Evolutionary conservation across 202 grass and related monocot genomes (phyloP).

Genomic region (Zizania palustris): DNA sequence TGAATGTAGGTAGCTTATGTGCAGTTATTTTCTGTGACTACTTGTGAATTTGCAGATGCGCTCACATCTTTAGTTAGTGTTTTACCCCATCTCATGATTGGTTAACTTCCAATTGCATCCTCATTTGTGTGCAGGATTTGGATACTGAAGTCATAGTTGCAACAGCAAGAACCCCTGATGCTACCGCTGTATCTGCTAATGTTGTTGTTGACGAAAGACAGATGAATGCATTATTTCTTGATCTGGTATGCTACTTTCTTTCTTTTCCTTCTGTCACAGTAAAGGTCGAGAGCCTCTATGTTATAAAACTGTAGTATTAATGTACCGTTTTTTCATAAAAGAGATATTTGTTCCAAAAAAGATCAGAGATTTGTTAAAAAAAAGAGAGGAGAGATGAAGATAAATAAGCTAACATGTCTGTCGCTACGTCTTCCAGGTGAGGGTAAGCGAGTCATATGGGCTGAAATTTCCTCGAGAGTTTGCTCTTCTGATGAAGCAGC

Average conservation of each 20-base stretch:
- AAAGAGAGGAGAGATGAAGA: slow-evolving; percentile 24
- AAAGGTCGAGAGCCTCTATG: neutral
- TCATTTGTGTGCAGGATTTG: slow-evolving; percentile 62
- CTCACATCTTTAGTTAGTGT: neutral
- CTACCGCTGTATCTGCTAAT: slow-evolving; percentile 81
- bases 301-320: neutral
- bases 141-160: slow-evolving; percentile 92
- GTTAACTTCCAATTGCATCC: slow-evolving; percentile 30
- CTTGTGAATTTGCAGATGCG: neutral
- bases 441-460: slow-evolving; percentile 92
- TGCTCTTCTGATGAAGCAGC: slow-evolving; percentile 92
- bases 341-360: no score
- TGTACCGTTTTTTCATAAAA: no score
- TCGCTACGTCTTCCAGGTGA: slow-evolving; percentile 61
- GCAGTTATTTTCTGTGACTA: neutral
- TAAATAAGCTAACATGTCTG: slow-evolving; percentile 31
- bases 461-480: slow-evolving; percentile 93
- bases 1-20: slow-evolving; percentile 8
- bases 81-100: neutral
- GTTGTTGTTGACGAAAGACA: slow-evolving; percentile 80
- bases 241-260: slow-evolving; percentile 65
- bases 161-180: slow-evolving; percentile 67
- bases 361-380: neutral
- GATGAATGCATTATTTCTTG: slow-evolving; percentile 98
- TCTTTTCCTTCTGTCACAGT: neutral